Evolutionary conservation across 805 yeast genomes (phyloP).

Genomic region (Starmerella bombicola): DNA sequence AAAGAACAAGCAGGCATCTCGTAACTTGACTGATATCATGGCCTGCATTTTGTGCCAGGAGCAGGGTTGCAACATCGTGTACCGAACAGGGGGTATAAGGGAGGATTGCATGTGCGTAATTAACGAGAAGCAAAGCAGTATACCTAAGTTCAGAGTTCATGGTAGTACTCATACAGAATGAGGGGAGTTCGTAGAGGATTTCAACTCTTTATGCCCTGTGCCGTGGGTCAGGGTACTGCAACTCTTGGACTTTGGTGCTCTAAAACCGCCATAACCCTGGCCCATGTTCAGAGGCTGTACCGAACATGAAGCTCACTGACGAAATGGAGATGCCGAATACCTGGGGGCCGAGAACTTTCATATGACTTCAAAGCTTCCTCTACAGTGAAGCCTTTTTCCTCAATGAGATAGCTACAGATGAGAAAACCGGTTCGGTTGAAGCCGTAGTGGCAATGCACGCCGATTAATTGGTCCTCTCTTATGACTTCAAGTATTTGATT

Average conservation of each 20-base stretch:
- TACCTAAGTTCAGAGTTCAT: too few relatives aligned
- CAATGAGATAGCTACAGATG: slow-evolving; percentile 56
- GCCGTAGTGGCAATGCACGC: slow-evolving; percentile 72
- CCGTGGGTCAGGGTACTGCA: too few relatives aligned
- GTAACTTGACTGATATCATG: neutral
- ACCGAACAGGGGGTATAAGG: neutral
- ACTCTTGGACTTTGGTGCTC: too few relatives aligned
- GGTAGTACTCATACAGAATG: too few relatives aligned
- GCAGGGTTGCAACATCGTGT: neutral
- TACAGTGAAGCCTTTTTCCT: slow-evolving; percentile 46
- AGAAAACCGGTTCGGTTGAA: slow-evolving; percentile 68
- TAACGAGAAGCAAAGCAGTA: neutral
- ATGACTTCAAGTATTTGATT: slow-evolving; percentile 5
- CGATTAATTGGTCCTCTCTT: slow-evolving; percentile 36
- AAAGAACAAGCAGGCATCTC: neutral
- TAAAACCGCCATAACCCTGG: too few relatives aligned
- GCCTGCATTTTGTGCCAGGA: neutral
- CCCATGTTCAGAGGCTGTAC: slow-evolving; percentile 29
- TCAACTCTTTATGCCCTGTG: too few relatives aligned
- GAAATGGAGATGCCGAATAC: slow-evolving; percentile 67
- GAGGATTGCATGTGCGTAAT: neutral
- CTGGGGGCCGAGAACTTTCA: slow-evolving; percentile 47
- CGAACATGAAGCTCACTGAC: slow-evolving; percentile 58
- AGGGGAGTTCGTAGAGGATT: too few relatives aligned
- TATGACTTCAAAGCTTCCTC: slow-evolving; percentile 52